Percentiles rank a stretch among this genome's conserved stretches.
phyloP scores from a whole-genome alignment of 2,329 filamentous ascomycete species.

The Fusarium penzigii region DNA sequence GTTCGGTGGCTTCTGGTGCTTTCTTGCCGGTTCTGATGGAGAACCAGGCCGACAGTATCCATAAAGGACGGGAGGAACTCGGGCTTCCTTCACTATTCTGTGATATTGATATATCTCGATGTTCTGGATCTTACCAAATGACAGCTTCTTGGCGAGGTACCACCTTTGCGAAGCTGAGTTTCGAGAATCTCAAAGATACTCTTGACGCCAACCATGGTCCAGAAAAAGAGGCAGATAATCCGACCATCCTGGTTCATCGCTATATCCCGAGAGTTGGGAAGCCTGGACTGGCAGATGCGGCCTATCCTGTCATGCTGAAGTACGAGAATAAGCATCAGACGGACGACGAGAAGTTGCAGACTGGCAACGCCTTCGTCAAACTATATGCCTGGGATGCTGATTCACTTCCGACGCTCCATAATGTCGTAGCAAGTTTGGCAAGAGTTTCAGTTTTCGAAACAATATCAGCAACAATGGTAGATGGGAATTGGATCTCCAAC shows the following conservation, averaged over 20 bases:
- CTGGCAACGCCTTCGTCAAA: slow-evolving; percentile 5
- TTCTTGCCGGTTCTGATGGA: slow-evolving; percentile 55
- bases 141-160: slow-evolving; percentile 12
- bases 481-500: neutral
- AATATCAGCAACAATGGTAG: slow-evolving; percentile 3
- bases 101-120: slow-evolving; percentile 43
- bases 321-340: slow-evolving; percentile 23
- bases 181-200: neutral
- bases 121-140: slow-evolving; percentile 6
- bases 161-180: neutral
- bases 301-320: neutral
- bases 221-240: neutral
- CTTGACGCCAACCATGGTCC: too few species aligned
- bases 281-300: neutral
- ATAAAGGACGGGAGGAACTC: slow-evolving; percentile 60
- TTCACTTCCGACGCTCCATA: slow-evolving; percentile 10
- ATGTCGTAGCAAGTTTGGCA: slow-evolving; percentile 10
- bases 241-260: neutral
- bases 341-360: neutral
- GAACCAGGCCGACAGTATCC: slow-evolving; percentile 52
- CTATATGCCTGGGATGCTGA: slow-evolving; percentile 10
- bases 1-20: slow-evolving; percentile 48
- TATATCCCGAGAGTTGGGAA: neutral
- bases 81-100: slow-evolving; percentile 62
- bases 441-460: slow-evolving; percentile 7